Percentiles rank a stretch among this genome's conserved stretches.
Conservation (phyloP, 139 green algal species). For the Desmodesmus armatus region DNA sequence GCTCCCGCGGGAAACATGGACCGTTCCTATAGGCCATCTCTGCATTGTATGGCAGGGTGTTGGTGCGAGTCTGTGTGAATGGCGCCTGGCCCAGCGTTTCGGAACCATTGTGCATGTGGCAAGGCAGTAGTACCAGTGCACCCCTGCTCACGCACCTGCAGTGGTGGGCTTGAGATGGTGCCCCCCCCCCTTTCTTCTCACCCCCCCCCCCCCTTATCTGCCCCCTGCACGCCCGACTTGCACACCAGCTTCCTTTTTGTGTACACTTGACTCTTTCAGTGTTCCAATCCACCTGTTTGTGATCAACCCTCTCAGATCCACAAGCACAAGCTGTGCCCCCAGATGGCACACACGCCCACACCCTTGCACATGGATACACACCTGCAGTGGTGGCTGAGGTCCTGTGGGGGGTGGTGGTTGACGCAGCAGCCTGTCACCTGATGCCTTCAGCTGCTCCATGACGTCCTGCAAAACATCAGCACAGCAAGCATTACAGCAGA, state of each 20-base stretch:
- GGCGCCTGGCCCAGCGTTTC: no score
- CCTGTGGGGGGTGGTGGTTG: slow-evolving; percentile 75
- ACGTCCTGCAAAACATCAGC: no score
- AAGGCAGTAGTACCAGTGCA: no score
- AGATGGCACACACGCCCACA: no score
- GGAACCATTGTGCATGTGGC: no score
- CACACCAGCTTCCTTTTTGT: neutral
- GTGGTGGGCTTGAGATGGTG: no score
- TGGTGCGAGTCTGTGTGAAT: no score
- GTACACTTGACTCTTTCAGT: neutral
- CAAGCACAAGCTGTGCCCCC: neutral
- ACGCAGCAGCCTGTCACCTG: slow-evolving; percentile 76
- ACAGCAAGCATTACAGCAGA: no score
- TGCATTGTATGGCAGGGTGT: no score
- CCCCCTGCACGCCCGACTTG: neutral
- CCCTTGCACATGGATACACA: slow-evolving; percentile 35
- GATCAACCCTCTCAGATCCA: neutral
- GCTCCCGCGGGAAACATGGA: no score
- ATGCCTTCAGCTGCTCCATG: slow-evolving; percentile 70
- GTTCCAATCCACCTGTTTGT: neutral
- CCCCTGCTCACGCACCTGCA: no score
- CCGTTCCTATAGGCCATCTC: no score
- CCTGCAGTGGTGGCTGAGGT: slow-evolving; percentile 76
- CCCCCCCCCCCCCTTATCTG: neutral
- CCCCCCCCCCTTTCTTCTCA: neutral